phyloP scores from a whole-genome alignment of 1,284 basidiomycete genomes.

The Microbotryum lychnidis-dioicae region DNA sequence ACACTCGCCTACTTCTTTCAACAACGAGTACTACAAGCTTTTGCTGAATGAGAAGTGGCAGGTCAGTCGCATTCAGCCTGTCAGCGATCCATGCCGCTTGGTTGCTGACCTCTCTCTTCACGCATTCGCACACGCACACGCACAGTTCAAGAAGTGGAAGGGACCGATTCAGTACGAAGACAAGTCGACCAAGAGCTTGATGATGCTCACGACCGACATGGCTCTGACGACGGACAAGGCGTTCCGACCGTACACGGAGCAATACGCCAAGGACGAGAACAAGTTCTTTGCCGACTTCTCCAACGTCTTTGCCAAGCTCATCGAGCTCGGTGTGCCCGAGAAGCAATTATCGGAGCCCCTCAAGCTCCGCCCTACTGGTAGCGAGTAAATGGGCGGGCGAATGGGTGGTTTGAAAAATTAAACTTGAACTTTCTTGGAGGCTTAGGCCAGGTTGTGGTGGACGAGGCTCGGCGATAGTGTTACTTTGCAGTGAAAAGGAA shows the following conservation, averaged over 20 bases:
- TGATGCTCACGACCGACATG: constrained; percentile 80
- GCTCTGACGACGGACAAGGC: constrained; percentile 73
- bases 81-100: constrained; percentile 1
- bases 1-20: constrained; percentile 61
- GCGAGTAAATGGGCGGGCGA: too few species aligned
- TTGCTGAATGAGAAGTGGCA: constrained; percentile 73
- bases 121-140: constrained; percentile 25
- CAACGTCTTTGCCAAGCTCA: constrained; percentile 60
- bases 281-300: constrained; percentile 89
- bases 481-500: too few species aligned
- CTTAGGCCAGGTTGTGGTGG: too few species aligned
- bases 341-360: constrained; percentile 52
- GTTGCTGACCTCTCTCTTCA: constrained; percentile 10
- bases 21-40: constrained; percentile 84
- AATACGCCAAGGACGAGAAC: constrained; percentile 70
- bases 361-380: not conserved
- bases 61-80: constrained; percentile 6
- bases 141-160: constrained; percentile 47
- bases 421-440: too few species aligned
- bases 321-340: constrained; percentile 81
- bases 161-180: constrained; percentile 93
- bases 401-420: too few species aligned
- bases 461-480: too few species aligned
- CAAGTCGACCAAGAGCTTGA: constrained; percentile 75
- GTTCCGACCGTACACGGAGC: constrained; percentile 74